A percentile compares a stretch with the other conserved stretches of the same genome.
Evolutionary conservation across 2,329 filamentous ascomycete species (phyloP).

Genomic region (Penicillium sp.): DNA sequence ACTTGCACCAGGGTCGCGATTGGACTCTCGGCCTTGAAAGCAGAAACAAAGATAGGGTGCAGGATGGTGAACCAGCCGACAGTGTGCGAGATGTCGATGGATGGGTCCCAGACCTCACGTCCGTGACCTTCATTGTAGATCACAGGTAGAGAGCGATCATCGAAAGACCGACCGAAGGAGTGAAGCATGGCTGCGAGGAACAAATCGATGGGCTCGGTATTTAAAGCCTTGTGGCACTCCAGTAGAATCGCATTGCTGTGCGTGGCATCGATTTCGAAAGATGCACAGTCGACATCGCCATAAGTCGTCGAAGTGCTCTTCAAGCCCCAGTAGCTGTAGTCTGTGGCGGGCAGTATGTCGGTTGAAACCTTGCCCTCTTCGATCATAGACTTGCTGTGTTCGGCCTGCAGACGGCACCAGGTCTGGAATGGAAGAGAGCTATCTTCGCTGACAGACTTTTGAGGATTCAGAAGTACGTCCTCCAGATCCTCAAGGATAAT

Average conservation of each 20-base stretch:
- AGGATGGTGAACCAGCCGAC: constrained; percentile 51
- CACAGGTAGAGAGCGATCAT: constrained; percentile 36
- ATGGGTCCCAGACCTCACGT: constrained; percentile 43
- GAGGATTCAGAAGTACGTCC: constrained; percentile 31
- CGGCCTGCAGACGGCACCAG: constrained; percentile 34
- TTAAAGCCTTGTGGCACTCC: constrained; percentile 30
- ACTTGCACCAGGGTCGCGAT: constrained; percentile 33
- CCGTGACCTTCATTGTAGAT: constrained; percentile 50
- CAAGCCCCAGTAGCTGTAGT: constrained; percentile 36
- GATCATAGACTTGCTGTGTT: constrained; percentile 18
- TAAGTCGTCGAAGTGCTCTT: constrained; percentile 29
- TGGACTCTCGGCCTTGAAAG: constrained; percentile 23
- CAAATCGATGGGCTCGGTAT: constrained; percentile 36
- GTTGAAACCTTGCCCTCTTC: constrained; percentile 13
- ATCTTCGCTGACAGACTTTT: constrained; percentile 17
- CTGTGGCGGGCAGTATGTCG: constrained; percentile 25
- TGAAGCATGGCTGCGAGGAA: constrained; percentile 38
- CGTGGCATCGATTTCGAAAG: constrained; percentile 30
- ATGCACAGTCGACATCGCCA: constrained; percentile 33
- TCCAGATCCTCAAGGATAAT: constrained; percentile 39
- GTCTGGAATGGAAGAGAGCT: constrained; percentile 35
- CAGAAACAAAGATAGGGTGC: constrained; percentile 40
- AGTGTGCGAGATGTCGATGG: constrained; percentile 47
- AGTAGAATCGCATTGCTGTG: constrained; percentile 28
- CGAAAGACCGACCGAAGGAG: constrained; percentile 44